Conservation (phyloP, 176 grass and related monocot genomes). For the Melocanna baccifera region DNA sequence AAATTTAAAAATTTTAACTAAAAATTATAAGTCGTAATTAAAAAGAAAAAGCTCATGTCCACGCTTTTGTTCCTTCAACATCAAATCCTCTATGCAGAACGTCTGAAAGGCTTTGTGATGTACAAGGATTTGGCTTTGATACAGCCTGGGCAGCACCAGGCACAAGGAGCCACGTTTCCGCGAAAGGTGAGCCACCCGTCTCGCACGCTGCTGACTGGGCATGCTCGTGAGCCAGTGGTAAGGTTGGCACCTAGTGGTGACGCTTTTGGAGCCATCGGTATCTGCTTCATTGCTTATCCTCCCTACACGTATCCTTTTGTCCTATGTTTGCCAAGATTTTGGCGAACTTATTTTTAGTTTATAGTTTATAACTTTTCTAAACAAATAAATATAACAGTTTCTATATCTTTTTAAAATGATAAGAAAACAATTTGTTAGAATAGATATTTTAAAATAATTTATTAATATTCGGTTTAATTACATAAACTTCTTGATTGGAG, state of each 20-base stretch:
- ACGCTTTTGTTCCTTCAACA: neutral
- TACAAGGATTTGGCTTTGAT: neutral
- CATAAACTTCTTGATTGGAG: too few relatives aligned
- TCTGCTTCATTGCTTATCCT: constrained; percentile 29
- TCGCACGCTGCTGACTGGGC: constrained; percentile 20
- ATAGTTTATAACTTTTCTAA: too few relatives aligned
- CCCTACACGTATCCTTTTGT: constrained; percentile 2
- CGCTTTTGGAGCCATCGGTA: constrained; percentile 8
- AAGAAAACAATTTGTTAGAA: too few relatives aligned
- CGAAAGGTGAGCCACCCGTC: constrained; percentile 25
- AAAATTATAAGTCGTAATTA: too few relatives aligned
- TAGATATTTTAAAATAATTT: too few relatives aligned
- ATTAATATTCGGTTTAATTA: too few relatives aligned
- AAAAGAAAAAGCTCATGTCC: too few relatives aligned
- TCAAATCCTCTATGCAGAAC: neutral
- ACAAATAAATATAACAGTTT: too few relatives aligned
- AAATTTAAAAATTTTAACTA: too few relatives aligned
- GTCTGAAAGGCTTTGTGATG: neutral
- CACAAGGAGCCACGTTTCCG: constrained; percentile 13
- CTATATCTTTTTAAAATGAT: too few relatives aligned
- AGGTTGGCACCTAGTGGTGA: neutral
- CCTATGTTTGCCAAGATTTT: neutral
- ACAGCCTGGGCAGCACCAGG: neutral
- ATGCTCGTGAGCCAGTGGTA: constrained; percentile 1
- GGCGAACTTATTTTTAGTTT: too few relatives aligned